Evolutionary conservation across 768 basidiomycete genomes (phyloP).

Genomic region (Lenzites betulinus): DNA sequence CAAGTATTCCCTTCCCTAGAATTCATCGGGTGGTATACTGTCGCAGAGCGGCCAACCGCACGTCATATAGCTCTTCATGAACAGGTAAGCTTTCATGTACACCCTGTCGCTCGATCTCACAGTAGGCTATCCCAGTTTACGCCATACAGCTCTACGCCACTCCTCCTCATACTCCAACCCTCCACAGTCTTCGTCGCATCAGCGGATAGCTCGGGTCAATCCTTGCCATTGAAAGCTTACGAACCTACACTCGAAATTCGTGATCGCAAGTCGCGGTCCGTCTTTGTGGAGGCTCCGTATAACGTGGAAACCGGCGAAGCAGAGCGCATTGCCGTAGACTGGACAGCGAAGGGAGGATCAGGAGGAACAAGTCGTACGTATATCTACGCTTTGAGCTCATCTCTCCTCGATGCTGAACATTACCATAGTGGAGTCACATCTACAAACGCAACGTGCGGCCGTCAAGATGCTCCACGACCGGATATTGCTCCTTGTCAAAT

Average conservation of each 20-base stretch:
- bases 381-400: not conserved
- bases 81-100: conserved; percentile 53
- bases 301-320: conserved; percentile 97
- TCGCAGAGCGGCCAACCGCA: conserved; percentile 72
- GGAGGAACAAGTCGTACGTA: conserved; percentile 77
- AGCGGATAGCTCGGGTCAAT: conserved; percentile 60
- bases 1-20: conserved; percentile 98
- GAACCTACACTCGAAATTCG: conserved; percentile 88
- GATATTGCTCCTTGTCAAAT: conserved; percentile 82
- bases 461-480: conserved; percentile 97
- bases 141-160: conserved; percentile 82
- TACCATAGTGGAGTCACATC: conserved; percentile 78
- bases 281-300: conserved; percentile 84
- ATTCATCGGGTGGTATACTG: conserved; percentile 97
- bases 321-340: conserved; percentile 97
- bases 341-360: conserved; percentile 85
- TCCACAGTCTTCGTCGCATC: conserved; percentile 44
- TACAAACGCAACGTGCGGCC: conserved; percentile 91
- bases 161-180: conserved; percentile 78
- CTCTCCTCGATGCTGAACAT: not conserved
- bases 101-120: not conserved
- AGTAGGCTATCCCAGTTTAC: conserved; percentile 60
- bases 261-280: conserved; percentile 72
- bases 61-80: conserved; percentile 82
- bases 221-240: conserved; percentile 90